Conservation (phyloP, 208 protist species). For the Trypanosoma caninum region DNA sequence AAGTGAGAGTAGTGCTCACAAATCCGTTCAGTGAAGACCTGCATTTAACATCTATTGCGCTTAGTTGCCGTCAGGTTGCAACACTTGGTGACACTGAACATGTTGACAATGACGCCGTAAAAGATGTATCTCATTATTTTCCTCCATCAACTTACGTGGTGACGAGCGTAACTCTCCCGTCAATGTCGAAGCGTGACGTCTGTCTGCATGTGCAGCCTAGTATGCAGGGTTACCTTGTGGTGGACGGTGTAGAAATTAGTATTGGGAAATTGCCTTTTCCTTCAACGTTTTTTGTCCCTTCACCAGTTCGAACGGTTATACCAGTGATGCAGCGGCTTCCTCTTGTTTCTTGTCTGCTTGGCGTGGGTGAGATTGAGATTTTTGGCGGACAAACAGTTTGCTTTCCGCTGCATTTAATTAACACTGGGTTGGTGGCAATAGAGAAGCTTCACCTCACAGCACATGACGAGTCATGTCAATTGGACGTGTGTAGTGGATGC, state of each 20-base stretch:
- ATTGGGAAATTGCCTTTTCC: slow-evolving; percentile 26
- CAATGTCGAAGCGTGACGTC: slow-evolving; percentile 41
- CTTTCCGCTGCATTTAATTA: slow-evolving; percentile 69
- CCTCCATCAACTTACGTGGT: slow-evolving; percentile 68
- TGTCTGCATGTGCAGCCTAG: slow-evolving; percentile 68
- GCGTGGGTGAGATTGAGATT: slow-evolving; percentile 67
- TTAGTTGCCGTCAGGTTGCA: slow-evolving; percentile 40
- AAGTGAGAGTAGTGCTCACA: slow-evolving; percentile 61
- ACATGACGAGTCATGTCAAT: slow-evolving; percentile 76
- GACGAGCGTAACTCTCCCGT: slow-evolving; percentile 43
- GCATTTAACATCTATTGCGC: slow-evolving; percentile 42
- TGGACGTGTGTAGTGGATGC: slow-evolving; percentile 82
- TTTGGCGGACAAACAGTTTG: slow-evolving; percentile 72
- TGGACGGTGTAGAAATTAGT: slow-evolving; percentile 61
- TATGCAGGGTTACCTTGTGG: slow-evolving; percentile 48
- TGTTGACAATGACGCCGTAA: neutral
- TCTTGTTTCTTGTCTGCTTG: slow-evolving; percentile 68
- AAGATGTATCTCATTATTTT: slow-evolving; percentile 17
- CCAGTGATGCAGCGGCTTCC: slow-evolving; percentile 79
- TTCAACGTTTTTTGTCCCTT: slow-evolving; percentile 35
- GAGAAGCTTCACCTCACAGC: slow-evolving; percentile 62
- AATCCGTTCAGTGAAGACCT: slow-evolving; percentile 64
- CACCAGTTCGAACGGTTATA: slow-evolving; percentile 41
- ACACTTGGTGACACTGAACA: slow-evolving; percentile 7
- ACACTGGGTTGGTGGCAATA: slow-evolving; percentile 67